Evolutionary conservation across 2,329 filamentous ascomycete genomes (phyloP).

Genomic region (Apiospora koreana): DNA sequence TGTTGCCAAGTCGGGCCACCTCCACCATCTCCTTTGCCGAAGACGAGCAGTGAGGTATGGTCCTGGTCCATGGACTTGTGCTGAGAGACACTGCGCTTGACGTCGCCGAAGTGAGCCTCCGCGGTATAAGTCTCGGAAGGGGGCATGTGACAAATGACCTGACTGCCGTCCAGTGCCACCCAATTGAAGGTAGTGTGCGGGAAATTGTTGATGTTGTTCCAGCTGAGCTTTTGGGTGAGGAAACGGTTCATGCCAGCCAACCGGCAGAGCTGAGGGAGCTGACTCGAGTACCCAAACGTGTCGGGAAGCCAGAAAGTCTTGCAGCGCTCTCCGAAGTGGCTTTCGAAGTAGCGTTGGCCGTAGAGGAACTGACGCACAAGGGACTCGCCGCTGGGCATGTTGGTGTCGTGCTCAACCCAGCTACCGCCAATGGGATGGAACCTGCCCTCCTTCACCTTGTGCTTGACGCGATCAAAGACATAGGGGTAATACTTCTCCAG

Average conservation of each 20-base stretch:
- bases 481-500: slow-evolving; percentile 85
- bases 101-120: slow-evolving; percentile 90
- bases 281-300: slow-evolving; percentile 95
- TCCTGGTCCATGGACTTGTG: slow-evolving; percentile 98
- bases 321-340: slow-evolving; percentile 84
- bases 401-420: slow-evolving; percentile 99
- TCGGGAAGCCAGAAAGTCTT: slow-evolving; percentile 97
- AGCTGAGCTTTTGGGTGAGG: slow-evolving; percentile 97
- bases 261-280: slow-evolving; percentile 90
- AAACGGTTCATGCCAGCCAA: slow-evolving; percentile 96
- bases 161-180: slow-evolving; percentile 92
- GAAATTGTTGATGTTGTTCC: slow-evolving; percentile 99
- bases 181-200: slow-evolving; percentile 99
- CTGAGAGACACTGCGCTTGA: slow-evolving; percentile 83
- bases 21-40: slow-evolving; percentile 95
- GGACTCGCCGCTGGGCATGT: slow-evolving; percentile 93
- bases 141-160: slow-evolving; percentile 97
- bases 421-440: slow-evolving; percentile 97
- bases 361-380: slow-evolving; percentile 93
- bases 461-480: slow-evolving; percentile 86
- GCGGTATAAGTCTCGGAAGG: slow-evolving; percentile 95
- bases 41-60: slow-evolving; percentile 85
- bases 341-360: slow-evolving; percentile 92
- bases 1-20: slow-evolving; percentile 94
- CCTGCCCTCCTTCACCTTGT: slow-evolving; percentile 83